Evolutionary conservation across 148 eudicot species (phyloP), one percentile per base, ranked within the genome.

Genomic region (Bassia scoparia): DNA sequence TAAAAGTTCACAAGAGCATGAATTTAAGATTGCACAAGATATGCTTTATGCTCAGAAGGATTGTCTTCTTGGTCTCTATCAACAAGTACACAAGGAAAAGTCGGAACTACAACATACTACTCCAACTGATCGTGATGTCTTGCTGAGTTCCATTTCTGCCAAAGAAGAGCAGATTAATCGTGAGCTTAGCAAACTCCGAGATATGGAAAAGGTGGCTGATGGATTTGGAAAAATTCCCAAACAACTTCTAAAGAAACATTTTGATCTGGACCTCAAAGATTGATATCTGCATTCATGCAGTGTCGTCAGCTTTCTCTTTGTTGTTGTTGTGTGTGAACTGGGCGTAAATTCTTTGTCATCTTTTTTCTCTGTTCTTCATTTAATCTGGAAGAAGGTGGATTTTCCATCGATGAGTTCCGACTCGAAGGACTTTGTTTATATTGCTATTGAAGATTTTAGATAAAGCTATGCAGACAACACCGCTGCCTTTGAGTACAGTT

Each of bases 141-240:
- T 78, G 72, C 74, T 86, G 17, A 81, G 73, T 49, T 80, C 84
- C 37, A 71, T 87, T 65, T 61, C 71, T 65, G 70, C 29, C 14
- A 79, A 73, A 67, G 89, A 85, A 71, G 83, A 86, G 55, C 82
- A 77, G 78, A 82, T 93, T 48, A 85, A 81, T 67, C 61, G 49
- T 35, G 92, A 87, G 81, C 63, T 82, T 29, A 34, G 12, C 34
- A 89, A 82, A 62, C 82, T 87, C n/a, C 81, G 78, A 83, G 85
- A 84, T 31, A 91, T 91, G 97, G 78, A 80, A 77, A 82, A 67
- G 80, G 90, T 90, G 70, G 85, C 86, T 29, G 80, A 89, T 38
- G 97, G 97, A 63, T 90, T 90, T 58, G 92, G 87, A 41, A 89
- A 74, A 78, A 81, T 84, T 69, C 81, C 90, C 52, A 86, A 77